These are phyloP conservation scores for Noccaea caerulescens DNA, from an alignment of 345 rosid species.

Conservation along the genomic window DNA sequence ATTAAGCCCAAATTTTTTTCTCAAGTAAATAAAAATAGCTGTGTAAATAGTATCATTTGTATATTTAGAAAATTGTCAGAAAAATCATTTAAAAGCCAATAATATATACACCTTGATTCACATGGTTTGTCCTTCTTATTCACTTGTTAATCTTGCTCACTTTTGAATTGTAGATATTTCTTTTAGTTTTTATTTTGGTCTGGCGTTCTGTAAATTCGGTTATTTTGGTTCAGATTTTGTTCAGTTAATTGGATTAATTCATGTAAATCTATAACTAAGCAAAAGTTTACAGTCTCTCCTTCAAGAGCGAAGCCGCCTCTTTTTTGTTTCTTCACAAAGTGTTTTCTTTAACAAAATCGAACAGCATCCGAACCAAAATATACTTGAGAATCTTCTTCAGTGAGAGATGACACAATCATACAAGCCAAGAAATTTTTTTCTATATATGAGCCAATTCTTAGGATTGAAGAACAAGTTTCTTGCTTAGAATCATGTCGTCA, in stretches of 20 bases:
- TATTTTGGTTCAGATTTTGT: neutral
- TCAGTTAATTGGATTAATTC: neutral
- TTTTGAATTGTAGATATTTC: neutral
- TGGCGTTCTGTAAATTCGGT: neutral
- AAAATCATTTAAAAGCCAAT: slow-evolving; percentile 3
- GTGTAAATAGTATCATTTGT: neutral
- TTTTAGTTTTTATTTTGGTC: neutral
- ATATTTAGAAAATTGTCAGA: slow-evolving; percentile 15
- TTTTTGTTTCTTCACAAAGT: too few relatives aligned
- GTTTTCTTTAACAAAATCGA: neutral
- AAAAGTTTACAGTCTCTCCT: neutral
- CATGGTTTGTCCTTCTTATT: slow-evolving; percentile 32
- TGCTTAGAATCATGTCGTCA: slow-evolving; percentile 84
- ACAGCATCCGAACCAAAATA: neutral
- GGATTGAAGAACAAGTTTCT: slow-evolving; percentile 71
- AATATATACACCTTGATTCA: slow-evolving; percentile 20
- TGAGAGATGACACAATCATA: slow-evolving; percentile 11
- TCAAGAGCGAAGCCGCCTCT: neutral
- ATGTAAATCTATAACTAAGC: neutral
- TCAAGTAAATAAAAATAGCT: neutral
- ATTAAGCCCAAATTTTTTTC: neutral
- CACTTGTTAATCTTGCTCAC: neutral
- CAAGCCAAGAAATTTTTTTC: slow-evolving; percentile 22
- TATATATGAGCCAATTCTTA: slow-evolving; percentile 38
- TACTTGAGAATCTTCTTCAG: slow-evolving; percentile 8